These are phyloP conservation scores for Geotrichum ghanense DNA, from an alignment of 805 yeast species.

Conservation along the genomic window DNA sequence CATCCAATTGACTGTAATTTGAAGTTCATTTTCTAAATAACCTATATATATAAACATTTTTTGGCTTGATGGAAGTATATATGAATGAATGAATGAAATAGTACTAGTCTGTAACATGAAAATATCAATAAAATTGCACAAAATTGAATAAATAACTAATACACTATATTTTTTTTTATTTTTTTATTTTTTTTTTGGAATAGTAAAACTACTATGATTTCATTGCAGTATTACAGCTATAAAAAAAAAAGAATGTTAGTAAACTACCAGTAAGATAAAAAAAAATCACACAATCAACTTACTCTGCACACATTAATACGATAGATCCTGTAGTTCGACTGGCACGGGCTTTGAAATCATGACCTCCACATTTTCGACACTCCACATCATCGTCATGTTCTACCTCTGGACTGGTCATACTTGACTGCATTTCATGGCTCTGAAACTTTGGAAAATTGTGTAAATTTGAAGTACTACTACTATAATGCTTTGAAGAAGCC, in stretches of 20 bases:
- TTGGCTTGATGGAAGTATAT: too few relatives aligned
- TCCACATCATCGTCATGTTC: neutral
- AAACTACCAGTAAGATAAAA: neutral
- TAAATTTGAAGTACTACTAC: neutral
- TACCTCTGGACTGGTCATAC: neutral
- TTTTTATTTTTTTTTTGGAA: too few relatives aligned
- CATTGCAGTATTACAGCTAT: neutral
- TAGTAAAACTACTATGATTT: too few relatives aligned
- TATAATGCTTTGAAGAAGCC: neutral
- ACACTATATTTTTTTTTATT: too few relatives aligned
- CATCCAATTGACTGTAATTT: conserved; percentile 66
- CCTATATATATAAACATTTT: too few relatives aligned
- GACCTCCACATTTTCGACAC: neutral
- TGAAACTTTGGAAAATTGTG: neutral
- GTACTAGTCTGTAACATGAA: too few relatives aligned
- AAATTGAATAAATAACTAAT: too few relatives aligned
- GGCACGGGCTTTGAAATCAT: neutral
- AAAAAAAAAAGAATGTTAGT: neutral
- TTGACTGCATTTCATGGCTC: neutral
- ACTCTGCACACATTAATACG: neutral
- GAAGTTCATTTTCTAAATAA: conserved; percentile 35
- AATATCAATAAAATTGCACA: too few relatives aligned
- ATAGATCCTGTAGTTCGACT: neutral
- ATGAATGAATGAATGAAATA: too few relatives aligned
- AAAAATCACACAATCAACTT: too few relatives aligned